Evolutionary conservation across 352 stramenopile species (phyloP), one percentile per base, ranked within the genome.

Genomic region (Pythium sp.): DNA sequence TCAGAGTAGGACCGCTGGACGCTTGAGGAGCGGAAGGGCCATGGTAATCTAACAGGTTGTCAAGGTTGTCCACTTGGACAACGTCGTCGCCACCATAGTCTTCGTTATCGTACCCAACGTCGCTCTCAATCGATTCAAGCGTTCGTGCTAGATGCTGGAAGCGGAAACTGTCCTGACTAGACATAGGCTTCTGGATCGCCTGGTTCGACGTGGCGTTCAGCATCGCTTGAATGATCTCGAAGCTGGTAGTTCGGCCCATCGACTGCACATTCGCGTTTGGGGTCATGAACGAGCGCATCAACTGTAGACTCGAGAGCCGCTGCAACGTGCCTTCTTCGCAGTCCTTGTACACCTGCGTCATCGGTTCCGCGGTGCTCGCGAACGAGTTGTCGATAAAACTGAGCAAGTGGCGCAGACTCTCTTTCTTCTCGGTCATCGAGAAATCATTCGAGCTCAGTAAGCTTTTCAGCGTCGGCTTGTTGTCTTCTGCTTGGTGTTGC

Each of bases 201-300:
- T 91, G 79, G 69, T 95, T 95, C 41, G 84, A 92, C 24, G 81
- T 93, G 18, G 87, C 85, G 60, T 93, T 95, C 32, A 95, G 80
- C 80, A 95, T 95, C 30, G 85, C 86, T 71, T 95, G 87, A 58
- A 95, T 93, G 62, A 95, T 92, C 69, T 95, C 87, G 43, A 95
- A 95, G 66, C 87, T 95, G 41, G 86, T 95, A 0, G 86, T 95
- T 38, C 87, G 84, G 1, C 84, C 85, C 86, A 93, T 88, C 3
- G 70, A 66, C 51, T 73, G 70, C 22, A 46, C 57, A 18, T 62
- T 72, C 24, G 59, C 60, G 59, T 71, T 77, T 1, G 79, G 74
- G 7, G 73, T 75, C 74, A 93, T 83, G 68, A 95, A 95, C 60
- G 71, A 92, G 5, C 84, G 75, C 84, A 95, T 93, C 32, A 95